Evolutionary conservation across 208 protist genomes (phyloP).

Genomic region (Leishmania turanica): DNA sequence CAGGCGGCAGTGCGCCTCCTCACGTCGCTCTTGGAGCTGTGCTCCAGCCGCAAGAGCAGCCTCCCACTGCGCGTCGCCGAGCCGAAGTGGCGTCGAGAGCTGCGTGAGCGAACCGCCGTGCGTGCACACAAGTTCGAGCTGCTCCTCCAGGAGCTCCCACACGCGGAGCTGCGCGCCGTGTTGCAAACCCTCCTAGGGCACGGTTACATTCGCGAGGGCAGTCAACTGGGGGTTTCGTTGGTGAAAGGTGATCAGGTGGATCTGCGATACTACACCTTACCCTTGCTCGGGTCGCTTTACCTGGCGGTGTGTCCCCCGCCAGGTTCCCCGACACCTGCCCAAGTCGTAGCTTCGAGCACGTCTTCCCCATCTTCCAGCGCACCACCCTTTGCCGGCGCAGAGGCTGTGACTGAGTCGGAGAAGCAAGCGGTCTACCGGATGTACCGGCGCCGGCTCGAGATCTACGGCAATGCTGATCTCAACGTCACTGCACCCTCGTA

Average conservation of each 20-base stretch:
- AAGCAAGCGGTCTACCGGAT: conserved; percentile 30
- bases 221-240: conserved; percentile 42
- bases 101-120: conserved; percentile 49
- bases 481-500: conserved; percentile 12
- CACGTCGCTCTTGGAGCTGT: conserved; percentile 32
- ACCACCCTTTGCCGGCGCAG: not conserved
- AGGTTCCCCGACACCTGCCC: not conserved
- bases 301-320: conserved; percentile 34
- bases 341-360: not conserved
- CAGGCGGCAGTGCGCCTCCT: conserved; percentile 23
- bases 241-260: conserved; percentile 60
- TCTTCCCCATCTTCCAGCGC: not conserved
- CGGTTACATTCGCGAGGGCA: conserved; percentile 49
- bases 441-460: conserved; percentile 31
- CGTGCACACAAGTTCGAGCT: conserved; percentile 83
- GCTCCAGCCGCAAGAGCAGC: conserved; percentile 30
- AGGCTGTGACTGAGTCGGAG: conserved; percentile 2
- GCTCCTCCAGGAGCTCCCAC: conserved; percentile 66
- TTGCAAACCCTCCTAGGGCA: conserved; percentile 48
- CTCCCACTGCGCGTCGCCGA: conserved; percentile 38
- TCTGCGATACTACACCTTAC: conserved; percentile 63
- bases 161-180: conserved; percentile 41
- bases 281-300: conserved; percentile 67
- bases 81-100: conserved; percentile 55
- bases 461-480: conserved; percentile 25